phyloP scores from a whole-genome alignment of 106 monocot species.

The Posidonia australis region DNA sequence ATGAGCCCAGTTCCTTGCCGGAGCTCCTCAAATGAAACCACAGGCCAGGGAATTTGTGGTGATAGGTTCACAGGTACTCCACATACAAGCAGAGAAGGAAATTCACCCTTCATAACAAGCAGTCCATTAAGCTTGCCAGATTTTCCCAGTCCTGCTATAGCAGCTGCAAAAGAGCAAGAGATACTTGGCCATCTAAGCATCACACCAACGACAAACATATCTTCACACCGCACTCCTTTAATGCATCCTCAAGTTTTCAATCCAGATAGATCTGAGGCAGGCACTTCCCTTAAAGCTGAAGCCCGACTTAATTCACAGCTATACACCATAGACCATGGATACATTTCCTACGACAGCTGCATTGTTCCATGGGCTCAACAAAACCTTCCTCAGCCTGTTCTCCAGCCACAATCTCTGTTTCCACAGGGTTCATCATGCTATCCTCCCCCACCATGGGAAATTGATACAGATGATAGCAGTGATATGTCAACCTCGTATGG shows the following conservation, averaged over 20 bases:
- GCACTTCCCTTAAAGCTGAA: neutral
- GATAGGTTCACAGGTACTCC: too few relatives aligned
- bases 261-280: conserved; percentile 14
- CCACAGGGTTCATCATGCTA: conserved; percentile 4
- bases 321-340: neutral
- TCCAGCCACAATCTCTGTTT: neutral
- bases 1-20: conserved; percentile 16
- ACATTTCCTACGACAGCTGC: neutral
- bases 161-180: conserved; percentile 46
- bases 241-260: conserved; percentile 19
- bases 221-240: conserved; percentile 37
- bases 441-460: conserved; percentile 29
- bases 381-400: neutral
- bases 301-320: neutral
- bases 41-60: too few relatives aligned
- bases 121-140: conserved; percentile 33
- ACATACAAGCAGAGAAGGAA: conserved; percentile 17
- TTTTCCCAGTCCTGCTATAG: conserved; percentile 34
- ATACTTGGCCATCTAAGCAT: conserved; percentile 57
- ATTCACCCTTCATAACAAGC: conserved; percentile 21
- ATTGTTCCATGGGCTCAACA: conserved; percentile 5
- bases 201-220: conserved; percentile 31
- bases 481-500: neutral
- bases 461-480: neutral
- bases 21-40: neutral